Percentiles rank a stretch among this genome's conserved stretches.
phyloP scores from a whole-genome alignment of 352 stramenopile species.

The Chrysophaeum taylorii region DNA sequence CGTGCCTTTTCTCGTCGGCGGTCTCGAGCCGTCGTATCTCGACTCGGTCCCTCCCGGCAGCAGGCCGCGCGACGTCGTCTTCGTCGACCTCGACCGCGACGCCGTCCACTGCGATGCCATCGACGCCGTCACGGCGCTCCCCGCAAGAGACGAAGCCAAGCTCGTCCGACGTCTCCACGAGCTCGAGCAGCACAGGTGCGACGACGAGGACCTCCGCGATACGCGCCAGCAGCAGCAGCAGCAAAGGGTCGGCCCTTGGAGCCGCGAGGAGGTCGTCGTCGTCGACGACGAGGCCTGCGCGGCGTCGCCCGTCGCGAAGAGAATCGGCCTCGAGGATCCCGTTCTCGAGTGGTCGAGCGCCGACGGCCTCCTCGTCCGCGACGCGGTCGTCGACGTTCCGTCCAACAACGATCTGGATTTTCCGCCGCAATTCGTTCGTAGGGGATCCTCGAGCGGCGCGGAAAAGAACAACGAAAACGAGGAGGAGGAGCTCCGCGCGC shows the following conservation, averaged over 20 bases:
- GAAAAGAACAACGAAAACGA: too few species aligned
- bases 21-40: neutral
- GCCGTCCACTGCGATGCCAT: neutral
- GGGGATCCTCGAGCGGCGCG: too few species aligned
- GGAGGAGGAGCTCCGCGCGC: too few species aligned
- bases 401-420: too few species aligned
- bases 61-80: neutral
- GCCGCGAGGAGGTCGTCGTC: neutral
- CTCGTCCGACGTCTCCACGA: neutral
- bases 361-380: neutral
- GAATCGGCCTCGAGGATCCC: too few species aligned
- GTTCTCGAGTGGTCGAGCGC: constrained; percentile 1
- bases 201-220: neutral
- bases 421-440: too few species aligned
- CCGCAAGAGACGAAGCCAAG: neutral
- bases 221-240: neutral
- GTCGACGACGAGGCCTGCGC: neutral
- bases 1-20: constrained; percentile 4
- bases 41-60: neutral
- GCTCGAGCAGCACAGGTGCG: neutral
- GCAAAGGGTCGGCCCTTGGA: neutral
- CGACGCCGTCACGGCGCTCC: neutral
- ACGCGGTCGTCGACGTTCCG: neutral
- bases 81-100: neutral
- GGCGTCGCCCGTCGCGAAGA: too few species aligned